Evolutionary conservation across 768 basidiomycete genomes (phyloP).

Genomic region (Hydnomerulius pinastri): DNA sequence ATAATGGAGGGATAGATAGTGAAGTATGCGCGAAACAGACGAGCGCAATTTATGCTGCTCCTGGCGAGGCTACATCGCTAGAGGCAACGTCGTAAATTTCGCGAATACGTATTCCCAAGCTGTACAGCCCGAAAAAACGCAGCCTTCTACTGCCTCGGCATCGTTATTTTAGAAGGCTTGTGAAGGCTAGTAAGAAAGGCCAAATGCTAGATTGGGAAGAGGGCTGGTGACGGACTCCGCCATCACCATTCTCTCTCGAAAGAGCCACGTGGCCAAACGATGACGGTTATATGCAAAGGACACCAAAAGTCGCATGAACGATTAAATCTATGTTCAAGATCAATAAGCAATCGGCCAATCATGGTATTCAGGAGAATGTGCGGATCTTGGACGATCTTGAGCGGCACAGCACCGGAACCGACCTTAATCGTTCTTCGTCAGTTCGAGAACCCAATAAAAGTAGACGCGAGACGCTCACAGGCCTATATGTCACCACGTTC

Average conservation of each 20-base stretch:
- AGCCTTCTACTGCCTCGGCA: slow-evolving; percentile 23
- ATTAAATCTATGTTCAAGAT: not conserved
- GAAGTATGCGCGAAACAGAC: slow-evolving; percentile 2
- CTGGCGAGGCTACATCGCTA: slow-evolving; percentile 27
- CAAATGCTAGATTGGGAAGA: slow-evolving; percentile 27
- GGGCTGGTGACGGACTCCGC: slow-evolving; percentile 4
- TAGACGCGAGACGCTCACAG: not conserved
- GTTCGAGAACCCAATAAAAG: not conserved
- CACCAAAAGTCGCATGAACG: no score
- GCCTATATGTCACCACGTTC: not conserved
- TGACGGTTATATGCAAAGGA: slow-evolving; percentile 13
- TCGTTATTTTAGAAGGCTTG: slow-evolving; percentile 31
- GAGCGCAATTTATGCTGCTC: slow-evolving; percentile 32
- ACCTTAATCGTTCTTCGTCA: not conserved
- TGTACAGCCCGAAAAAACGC: slow-evolving; percentile 33
- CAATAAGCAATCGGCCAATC: slow-evolving; percentile 9
- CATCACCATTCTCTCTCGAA: slow-evolving; percentile 22
- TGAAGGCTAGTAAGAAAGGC: slow-evolving; percentile 25
- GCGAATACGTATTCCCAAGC: slow-evolving; percentile 36
- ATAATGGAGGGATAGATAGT: slow-evolving; percentile 12
- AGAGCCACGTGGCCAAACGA: slow-evolving; percentile 15
- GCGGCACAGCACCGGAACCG: no score
- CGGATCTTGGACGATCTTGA: not conserved
- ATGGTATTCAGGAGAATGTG: not conserved
- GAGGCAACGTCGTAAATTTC: slow-evolving; percentile 28